Base-by-base conservation (phyloP, 768 basidiomycete species). In the Royoungia palumana region DNA sequence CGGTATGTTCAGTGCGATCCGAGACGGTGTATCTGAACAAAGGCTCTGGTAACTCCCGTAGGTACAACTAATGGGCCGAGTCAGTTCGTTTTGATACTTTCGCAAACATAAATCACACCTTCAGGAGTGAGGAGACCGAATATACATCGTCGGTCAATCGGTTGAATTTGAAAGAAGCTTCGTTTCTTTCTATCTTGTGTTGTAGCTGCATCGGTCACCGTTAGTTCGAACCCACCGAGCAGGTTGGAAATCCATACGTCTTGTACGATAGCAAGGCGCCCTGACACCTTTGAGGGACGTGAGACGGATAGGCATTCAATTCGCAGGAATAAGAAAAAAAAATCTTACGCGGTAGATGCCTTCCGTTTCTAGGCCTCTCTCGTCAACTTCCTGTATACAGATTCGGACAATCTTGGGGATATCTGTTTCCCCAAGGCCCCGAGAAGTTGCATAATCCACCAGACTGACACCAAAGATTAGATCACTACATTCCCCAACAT, bases 41-140 rank as follows among this genome's bases (percentile, higher is more conserved):
- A 4, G 94, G 90, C 60, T 96, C 94, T 2, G 93, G 91, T 14
- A 96, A 71, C 61, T 89, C 89, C 45, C 94, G 82, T 20, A 95
- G 73, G 70, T 95, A 89, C 30, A 84, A 68, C 86, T 89, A 44
- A 28, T 14, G 14, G 37, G 25, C 14, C 2, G 6, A 8, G n/a
- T 58, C 40, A 57, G 44, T 28, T 28, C 11, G 27, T 35, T n/a
- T 16, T 36, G 21, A 17, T 36, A 37, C n/a, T 14, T n/a, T n/a
- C 19, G 16, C 24, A 19, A 20, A 39, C 27, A 8, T 22, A 46
- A 44, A 11, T 21, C 47, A 47, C 47, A 89, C 89, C 79, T 96
- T 95, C 45, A 96, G 68, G 47, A 96, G 72, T 1, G 89, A 91
- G 19, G 90, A 78, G 25, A 94, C 85, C 24, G 84, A 87, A 63